Evolutionary conservation across 257 asterid species (phyloP), one percentile per base, ranked within the genome.

Genomic region (Catharanthus roseus): DNA sequence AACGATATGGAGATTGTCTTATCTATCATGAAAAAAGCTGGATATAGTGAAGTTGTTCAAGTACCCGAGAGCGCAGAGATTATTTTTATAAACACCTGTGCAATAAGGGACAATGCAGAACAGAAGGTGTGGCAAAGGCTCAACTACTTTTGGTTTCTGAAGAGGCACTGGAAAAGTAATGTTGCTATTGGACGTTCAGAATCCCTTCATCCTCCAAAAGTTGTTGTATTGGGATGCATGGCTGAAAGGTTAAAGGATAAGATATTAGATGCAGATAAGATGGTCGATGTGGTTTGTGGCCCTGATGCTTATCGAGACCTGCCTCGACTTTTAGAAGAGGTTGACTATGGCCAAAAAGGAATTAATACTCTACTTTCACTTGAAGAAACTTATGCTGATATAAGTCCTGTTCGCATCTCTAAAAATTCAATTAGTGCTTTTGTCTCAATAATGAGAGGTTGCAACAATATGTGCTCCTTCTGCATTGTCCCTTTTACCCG

Each of bases 401-500:
- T 93, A 68, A 93, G 81, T 65, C 99, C 99, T 5, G 97, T 93
- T 53, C 99, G 99, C 42, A 88, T 93, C 39, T 80, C 99, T 23
- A 93, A 93, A 84, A 90, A 88, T 82, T 88, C 96, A 0, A 88
- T 91, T 62, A 83, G 90, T 77, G 99, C 99, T 19, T 93, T 93
- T 77, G 99, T 93, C 78, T 93, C 99, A 26, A 79, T 93, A 54
- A 93, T 93, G 99, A 88, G 97, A 86, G 99, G 99, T 45, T 93
- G 99, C 88, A 93, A 93, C 71, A 93, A 93, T 66, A 91, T 91
- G 99, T 93, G 99, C 82, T 89, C 97, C 18, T 93, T 93, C 78
- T 93, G 99, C 86, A 93, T 93, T 65, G 99, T 93, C 68, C 99
- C 99, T 76, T 93, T 93, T 86, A 93, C 99, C 34, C 87, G 99